A percentile compares a stretch with the other conserved stretches of the same genome.
phyloP scores from a whole-genome alignment of 176 grass and related monocot genomes.

The Olyra latifolia region DNA sequence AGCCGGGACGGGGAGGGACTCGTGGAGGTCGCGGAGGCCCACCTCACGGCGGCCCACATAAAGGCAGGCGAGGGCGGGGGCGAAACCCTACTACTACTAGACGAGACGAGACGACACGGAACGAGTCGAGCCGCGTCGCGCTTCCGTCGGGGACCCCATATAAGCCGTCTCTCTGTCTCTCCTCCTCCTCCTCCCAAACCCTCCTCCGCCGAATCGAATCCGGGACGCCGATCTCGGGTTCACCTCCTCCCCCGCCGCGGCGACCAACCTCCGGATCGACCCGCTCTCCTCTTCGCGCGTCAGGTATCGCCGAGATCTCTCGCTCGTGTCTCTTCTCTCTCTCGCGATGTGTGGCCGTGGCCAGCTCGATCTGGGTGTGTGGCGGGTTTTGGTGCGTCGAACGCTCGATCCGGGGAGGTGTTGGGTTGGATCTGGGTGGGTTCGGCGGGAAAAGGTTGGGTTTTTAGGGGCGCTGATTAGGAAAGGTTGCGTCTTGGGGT shows the following conservation, averaged over 20 bases:
- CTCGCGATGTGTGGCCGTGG: background rate
- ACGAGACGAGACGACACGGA: background rate
- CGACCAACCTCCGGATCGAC: background rate
- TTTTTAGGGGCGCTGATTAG: background rate
- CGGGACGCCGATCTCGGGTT: conserved; percentile 55
- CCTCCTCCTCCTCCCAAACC: background rate
- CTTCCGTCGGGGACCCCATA: conserved; percentile 45
- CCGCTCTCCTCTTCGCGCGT: background rate
- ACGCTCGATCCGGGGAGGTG: background rate
- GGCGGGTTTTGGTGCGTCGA: background rate
- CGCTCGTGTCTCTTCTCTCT: too few relatives aligned
- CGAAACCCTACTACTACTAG: background rate
- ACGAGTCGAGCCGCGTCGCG: conserved; percentile 46
- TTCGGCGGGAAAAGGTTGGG: background rate
- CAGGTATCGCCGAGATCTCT: conserved; percentile 31
- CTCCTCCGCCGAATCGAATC: conserved; percentile 26
- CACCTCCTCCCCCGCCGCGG: background rate
- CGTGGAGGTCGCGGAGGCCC: too few relatives aligned
- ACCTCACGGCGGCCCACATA: too few relatives aligned
- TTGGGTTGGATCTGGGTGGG: conserved; percentile 5
- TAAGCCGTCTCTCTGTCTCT: conserved; percentile 27
- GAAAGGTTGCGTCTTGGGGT: background rate
- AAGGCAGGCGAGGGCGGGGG: background rate
- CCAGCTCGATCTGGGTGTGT: background rate
- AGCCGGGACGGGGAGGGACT: too few relatives aligned